Evolutionary conservation across 352 stramenopile genomes (phyloP).

Genomic region (Hyaloperonospora arabidopsidis): DNA sequence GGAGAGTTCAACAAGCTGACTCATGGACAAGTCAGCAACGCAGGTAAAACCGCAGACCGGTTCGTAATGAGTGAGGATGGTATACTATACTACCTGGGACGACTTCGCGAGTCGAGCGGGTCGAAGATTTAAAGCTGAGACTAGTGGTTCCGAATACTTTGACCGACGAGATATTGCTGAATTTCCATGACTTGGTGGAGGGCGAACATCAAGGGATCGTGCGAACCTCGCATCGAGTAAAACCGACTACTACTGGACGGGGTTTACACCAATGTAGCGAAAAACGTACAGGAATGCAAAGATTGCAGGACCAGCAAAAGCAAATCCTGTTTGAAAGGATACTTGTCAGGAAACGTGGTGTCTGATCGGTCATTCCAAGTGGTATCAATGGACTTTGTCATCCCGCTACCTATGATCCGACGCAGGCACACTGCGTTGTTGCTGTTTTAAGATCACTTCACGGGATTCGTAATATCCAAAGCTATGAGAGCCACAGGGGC

Average conservation of each 20-base stretch:
- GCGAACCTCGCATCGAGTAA: not conserved
- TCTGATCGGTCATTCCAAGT: too few species aligned
- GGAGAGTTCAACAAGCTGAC: too few species aligned
- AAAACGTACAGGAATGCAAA: not conserved
- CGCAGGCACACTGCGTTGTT: constrained; percentile 1
- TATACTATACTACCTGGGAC: too few species aligned
- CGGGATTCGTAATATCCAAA: not conserved
- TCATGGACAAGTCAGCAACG: too few species aligned
- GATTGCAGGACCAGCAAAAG: constrained; percentile 8
- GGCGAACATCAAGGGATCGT: not conserved
- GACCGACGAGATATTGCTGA: not conserved
- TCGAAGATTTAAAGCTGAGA: not conserved
- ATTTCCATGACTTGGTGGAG: not conserved
- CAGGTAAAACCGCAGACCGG: too few species aligned
- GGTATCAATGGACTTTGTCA: too few species aligned
- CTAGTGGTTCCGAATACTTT: not conserved
- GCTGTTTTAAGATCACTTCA: constrained; percentile 5
- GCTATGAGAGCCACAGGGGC: too few species aligned
- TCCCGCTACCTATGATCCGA: not conserved
- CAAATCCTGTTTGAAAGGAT: not conserved
- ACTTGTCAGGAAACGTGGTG: not conserved
- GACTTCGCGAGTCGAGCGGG: too few species aligned
- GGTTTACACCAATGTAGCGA: not conserved
- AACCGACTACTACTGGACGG: not conserved
- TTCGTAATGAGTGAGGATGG: too few species aligned